These are phyloP conservation scores for Apiosordaria backusii DNA, from an alignment of 495 filamentous ascomycete genomes.

Conservation along the genomic window DNA sequence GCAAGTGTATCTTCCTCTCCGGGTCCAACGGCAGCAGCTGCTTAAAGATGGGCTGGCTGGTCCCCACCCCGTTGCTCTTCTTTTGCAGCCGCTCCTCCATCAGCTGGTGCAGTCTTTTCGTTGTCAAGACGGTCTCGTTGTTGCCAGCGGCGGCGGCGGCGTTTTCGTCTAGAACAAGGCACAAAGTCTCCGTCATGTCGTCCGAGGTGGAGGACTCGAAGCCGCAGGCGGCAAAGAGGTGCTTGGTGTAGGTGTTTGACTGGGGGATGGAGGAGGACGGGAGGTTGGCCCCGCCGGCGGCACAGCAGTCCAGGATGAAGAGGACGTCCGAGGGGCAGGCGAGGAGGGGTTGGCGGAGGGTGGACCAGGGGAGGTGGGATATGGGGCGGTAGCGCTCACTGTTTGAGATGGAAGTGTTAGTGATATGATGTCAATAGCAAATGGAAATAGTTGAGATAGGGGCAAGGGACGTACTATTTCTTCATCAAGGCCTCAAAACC, in stretches of 20 bases:
- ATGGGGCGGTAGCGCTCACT: slow-evolving; percentile 36
- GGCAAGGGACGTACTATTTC: slow-evolving; percentile 34
- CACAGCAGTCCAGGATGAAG: slow-evolving; percentile 37
- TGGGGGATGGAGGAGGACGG: slow-evolving; percentile 18
- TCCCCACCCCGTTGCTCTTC: slow-evolving; percentile 17
- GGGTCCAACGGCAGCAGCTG: slow-evolving; percentile 34
- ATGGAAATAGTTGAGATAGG: no score
- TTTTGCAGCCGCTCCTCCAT: slow-evolving; percentile 34
- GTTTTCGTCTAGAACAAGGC: slow-evolving; percentile 29
- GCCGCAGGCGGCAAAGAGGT: slow-evolving; percentile 35
- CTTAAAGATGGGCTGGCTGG: slow-evolving; percentile 35
- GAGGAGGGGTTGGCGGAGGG: slow-evolving; percentile 28
- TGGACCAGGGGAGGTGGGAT: slow-evolving; percentile 27
- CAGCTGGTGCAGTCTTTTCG: slow-evolving; percentile 34
- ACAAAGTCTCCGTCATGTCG: slow-evolving; percentile 36
- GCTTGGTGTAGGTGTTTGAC: slow-evolving; percentile 31
- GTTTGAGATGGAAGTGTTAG: not conserved
- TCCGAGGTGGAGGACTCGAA: slow-evolving; percentile 36
- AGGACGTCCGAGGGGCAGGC: slow-evolving; percentile 29
- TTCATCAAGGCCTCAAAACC: slow-evolving; percentile 24
- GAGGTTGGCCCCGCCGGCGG: slow-evolving; percentile 32
- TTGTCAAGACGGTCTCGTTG: slow-evolving; percentile 21
- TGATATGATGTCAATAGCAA: not conserved
- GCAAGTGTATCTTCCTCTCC: slow-evolving; percentile 35
- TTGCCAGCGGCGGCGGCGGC: not conserved